A percentile compares a stretch with the other conserved stretches of the same genome.
phyloP scores from a whole-genome alignment of 2,329 filamentous ascomycete genomes.

The Colletotrichum sp. region DNA sequence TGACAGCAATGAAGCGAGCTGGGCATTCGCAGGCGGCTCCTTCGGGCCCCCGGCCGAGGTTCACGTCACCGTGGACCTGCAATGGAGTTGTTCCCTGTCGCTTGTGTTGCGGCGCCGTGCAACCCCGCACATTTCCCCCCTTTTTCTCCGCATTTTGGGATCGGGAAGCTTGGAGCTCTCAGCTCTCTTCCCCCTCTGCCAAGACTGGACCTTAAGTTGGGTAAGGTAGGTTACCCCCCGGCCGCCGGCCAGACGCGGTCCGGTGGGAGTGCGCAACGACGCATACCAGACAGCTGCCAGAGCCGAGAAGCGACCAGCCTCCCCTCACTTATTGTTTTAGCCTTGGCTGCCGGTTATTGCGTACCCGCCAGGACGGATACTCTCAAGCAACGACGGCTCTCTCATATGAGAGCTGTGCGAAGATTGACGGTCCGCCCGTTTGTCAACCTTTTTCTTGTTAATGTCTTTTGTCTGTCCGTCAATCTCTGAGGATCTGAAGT shows the following conservation, averaged over 20 bases:
- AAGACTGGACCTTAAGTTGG: background rate
- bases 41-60: background rate
- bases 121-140: constrained; percentile 9
- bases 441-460: background rate
- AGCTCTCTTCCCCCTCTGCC: constrained; percentile 2
- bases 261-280: background rate
- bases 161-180: background rate
- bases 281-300: background rate
- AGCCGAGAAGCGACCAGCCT: background rate
- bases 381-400: background rate
- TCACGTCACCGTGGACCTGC: background rate
- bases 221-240: background rate
- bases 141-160: constrained; percentile 19
- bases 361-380: background rate
- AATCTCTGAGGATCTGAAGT: background rate
- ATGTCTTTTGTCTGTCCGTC: background rate
- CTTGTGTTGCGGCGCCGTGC: background rate
- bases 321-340: background rate
- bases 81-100: constrained; percentile 6
- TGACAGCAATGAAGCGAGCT: background rate
- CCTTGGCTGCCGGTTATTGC: background rate
- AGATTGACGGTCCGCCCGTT: background rate
- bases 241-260: background rate
- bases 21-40: background rate
- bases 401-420: background rate